Base-by-base conservation (phyloP, 169 alveolate species). In the Plasmodium adleri region DNA sequence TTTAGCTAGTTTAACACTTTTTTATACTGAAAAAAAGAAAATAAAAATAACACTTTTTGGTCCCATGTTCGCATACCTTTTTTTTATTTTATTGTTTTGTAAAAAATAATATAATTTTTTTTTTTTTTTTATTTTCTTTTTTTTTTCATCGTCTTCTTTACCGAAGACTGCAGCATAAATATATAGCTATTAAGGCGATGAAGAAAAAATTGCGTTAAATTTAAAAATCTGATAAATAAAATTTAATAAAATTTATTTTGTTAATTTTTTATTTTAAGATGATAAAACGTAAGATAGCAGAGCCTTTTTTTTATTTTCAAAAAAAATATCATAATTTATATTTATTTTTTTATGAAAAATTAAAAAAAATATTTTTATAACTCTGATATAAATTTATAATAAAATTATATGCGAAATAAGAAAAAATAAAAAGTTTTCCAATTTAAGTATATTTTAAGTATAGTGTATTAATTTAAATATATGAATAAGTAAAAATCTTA, bases 131-230 rank as follows among this genome's bases (percentile, higher is more conserved):
- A 4, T 62, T 20, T 59, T 74, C 43, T 59, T 15, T 15, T 76
- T 74, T 80, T 80, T 68, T 62, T 50, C 49, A 43, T 43, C 90
- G 90, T 80, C 90, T 80, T 80, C 90, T 80, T 80, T 68, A 80
- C 90, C 90, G 90, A 68, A 80, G 90, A 80, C 90, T 80, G 90
- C 90, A 80, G 80, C 90, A 56, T 68, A 68, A 80, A 80, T 80
- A 80, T 80, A 80, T 58, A 47, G 72, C 83, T 80, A 80, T 80
- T 80, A 62, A 68, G 90, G 90, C 90, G 70, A 80, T 80, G 90
- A 80, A 80, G 90, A 80, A 58, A 80, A 80, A 15, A 80, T 58
- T 80, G 83, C 90, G 90, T 66, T 26, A 80, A 75, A 68, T 17
- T 80, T 80, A 80, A 28, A 39, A 52, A 68, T 68, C 90, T 80